Conservation (phyloP, 768 basidiomycete species). For the Tricholoma sp. region DNA sequence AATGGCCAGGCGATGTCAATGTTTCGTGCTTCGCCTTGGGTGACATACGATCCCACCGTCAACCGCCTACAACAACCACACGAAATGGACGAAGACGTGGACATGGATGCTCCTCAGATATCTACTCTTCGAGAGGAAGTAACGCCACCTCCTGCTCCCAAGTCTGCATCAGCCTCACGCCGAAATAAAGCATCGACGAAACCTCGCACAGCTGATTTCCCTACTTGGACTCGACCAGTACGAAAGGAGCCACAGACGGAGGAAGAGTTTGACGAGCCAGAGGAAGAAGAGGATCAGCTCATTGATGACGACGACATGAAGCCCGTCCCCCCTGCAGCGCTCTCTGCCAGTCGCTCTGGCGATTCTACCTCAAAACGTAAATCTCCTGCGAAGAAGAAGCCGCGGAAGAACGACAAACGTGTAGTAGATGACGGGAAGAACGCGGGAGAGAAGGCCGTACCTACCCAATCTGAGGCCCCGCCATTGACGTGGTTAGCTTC, state of each 20-base stretch:
- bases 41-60: constrained; percentile 43
- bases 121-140: constrained; percentile 73
- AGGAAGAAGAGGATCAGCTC: constrained; percentile 75
- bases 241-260: constrained; percentile 28
- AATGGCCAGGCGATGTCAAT: constrained; percentile 29
- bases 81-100: constrained; percentile 42
- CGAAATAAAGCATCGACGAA: constrained; percentile 12
- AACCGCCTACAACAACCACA: constrained; percentile 20
- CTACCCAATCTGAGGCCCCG: constrained; percentile 30
- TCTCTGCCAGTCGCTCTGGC: constrained; percentile 20
- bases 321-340: constrained; percentile 24
- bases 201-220: constrained; percentile 4
- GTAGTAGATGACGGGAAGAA: constrained; percentile 41
- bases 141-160: constrained; percentile 54
- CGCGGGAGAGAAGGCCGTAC: constrained; percentile 36
- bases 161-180: constrained; percentile 22
- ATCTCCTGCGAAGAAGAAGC: constrained; percentile 43
- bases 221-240: constrained; percentile 15
- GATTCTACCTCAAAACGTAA: constrained; percentile 46
- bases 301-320: constrained; percentile 54
- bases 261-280: constrained; percentile 59
- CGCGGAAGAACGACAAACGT: constrained; percentile 49
- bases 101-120: constrained; percentile 81
- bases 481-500: constrained; percentile 39
- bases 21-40: constrained; percentile 64